Evolutionary conservation across 495 filamentous ascomycete species (phyloP), one percentile per base, ranked within the genome.

Genomic region (Lepidopterella palustris): DNA sequence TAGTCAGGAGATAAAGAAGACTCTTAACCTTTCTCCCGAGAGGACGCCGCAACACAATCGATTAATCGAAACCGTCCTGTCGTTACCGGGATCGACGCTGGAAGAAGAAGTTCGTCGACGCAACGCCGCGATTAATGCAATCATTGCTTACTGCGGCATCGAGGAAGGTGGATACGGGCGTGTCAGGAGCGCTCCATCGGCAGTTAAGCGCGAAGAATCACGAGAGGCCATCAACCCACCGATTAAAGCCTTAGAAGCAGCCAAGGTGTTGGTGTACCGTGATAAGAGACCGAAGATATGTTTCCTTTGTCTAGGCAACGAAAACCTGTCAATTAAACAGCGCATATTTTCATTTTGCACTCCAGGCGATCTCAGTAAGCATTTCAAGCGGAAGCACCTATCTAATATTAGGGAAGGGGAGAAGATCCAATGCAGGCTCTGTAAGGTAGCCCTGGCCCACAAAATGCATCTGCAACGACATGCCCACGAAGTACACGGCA

Each of bases 321-420:
- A 47, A 47, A 63, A 48, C 49, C 60, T 75, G 31, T 66, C 65
- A 51, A 53, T 71, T 18, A 49, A 63, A 48, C 67, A 68, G 60
- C 70, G 66, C 28, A 62, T 60, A 5, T 65, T 71, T 50, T 66
- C 48, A 55, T 76, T 74, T 61, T 9, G 39, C 45, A 49, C 51
- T 28, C 21, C 39, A 47, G 28, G 51, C 3, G 27, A 55, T 61
- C 59, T 78, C 42, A 73, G 67, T 11, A 78, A 76, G 59, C 68
- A 78, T 60, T 76, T 78, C 24, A 74, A 74, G 64, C 65, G 67
- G 57, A 75, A 76, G 52, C 65, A 77, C 65, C 63, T 76, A 21
- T 5, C 53, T 21, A 54, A 70, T 53, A 66, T 75, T 42, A 65
- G 51, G 55, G 40, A 53, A 59, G 60, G 29, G 56, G 62, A 61